Conservation (phyloP, 2,329 filamentous ascomycete species). For the Trichoderma citrinoviride region DNA sequence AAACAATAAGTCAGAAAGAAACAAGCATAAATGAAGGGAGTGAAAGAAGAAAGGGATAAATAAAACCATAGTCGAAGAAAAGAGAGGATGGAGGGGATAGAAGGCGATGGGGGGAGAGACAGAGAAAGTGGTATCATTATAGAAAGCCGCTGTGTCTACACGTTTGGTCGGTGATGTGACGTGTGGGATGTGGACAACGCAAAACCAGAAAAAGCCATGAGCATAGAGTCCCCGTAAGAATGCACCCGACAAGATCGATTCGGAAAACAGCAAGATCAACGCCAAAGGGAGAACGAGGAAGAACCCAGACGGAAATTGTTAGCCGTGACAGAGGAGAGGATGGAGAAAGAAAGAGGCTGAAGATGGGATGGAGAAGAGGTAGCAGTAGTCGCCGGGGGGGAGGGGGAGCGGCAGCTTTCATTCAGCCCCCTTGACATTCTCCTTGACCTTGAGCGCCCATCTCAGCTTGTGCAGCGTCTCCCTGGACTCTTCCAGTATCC, state of each 20-base stretch:
- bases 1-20: neutral
- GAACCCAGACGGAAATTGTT: neutral
- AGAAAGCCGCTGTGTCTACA: neutral
- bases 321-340: neutral
- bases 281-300: neutral
- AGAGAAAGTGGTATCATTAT: constrained; percentile 20
- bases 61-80: neutral
- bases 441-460: constrained; percentile 69
- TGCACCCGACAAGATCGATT: constrained; percentile 10
- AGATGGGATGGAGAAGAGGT: neutral
- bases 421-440: constrained; percentile 55
- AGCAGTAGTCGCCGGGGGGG: no score
- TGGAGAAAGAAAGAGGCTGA: neutral
- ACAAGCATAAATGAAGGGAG: neutral
- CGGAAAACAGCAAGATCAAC: constrained; percentile 1
- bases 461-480: constrained; percentile 65
- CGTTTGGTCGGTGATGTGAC: neutral
- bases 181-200: neutral
- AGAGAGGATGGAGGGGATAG: neutral
- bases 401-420: constrained; percentile 32
- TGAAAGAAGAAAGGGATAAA: neutral
- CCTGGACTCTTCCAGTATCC: constrained; percentile 56
- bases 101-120: neutral
- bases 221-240: constrained; percentile 13
- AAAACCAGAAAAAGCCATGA: constrained; percentile 1